A percentile compares a stretch with the other conserved stretches of the same genome.
Evolutionary conservation across 148 eudicot species (phyloP).

Genomic region (Nyssa sinensis): DNA sequence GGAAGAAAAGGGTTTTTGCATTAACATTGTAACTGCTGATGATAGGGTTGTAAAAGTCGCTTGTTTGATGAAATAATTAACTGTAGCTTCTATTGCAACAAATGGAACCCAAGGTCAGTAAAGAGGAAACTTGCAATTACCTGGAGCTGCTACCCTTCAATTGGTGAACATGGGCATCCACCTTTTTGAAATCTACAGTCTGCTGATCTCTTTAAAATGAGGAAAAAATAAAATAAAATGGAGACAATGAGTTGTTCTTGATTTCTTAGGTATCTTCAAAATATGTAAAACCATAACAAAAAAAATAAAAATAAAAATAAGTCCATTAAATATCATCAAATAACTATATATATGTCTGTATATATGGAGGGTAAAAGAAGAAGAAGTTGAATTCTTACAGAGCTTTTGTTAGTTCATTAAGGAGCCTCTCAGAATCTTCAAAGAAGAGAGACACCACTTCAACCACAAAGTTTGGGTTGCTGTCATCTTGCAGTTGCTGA

Average conservation of each 20-base stretch:
- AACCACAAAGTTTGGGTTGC: constrained; percentile 72
- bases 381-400: constrained; percentile 37
- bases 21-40: too few species aligned
- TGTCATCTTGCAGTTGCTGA: constrained; percentile 71
- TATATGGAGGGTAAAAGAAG: background rate
- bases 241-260: background rate
- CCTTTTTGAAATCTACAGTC: constrained; percentile 62
- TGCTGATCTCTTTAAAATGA: constrained; percentile 45
- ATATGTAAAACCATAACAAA: background rate
- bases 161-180: constrained; percentile 79
- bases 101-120: too few species aligned
- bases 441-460: constrained; percentile 78
- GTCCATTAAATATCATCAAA: background rate
- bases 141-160: constrained; percentile 93
- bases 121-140: constrained; percentile 32
- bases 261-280: background rate
- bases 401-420: constrained; percentile 47
- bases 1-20: background rate
- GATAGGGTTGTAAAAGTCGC: too few species aligned
- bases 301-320: too few species aligned
- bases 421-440: constrained; percentile 67
- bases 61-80: too few species aligned
- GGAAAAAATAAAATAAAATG: too few species aligned
- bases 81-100: background rate
- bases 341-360: background rate